Percentiles rank a stretch among this genome's conserved stretches.
Evolutionary conservation across 169 alveolate species (phyloP).

Genomic region (Toxoplasma gondii): DNA sequence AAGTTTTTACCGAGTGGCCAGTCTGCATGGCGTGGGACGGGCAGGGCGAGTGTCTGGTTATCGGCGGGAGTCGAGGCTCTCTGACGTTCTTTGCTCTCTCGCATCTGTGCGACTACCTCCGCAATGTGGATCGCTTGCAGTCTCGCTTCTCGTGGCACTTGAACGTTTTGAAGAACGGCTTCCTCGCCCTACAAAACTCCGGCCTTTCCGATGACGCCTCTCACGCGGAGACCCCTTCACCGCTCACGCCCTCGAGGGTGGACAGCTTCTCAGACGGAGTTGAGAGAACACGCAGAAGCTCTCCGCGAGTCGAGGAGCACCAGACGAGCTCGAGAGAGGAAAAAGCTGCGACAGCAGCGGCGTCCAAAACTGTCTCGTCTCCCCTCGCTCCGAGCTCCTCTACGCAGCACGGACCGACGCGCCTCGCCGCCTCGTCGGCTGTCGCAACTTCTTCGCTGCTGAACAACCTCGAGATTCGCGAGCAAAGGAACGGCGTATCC

Average conservation of each 20-base stretch:
- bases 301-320: no score
- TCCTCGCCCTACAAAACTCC: neutral
- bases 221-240: neutral
- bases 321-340: no score
- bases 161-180: neutral
- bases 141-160: neutral
- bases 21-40: constrained; percentile 47
- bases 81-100: constrained; percentile 37
- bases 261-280: no score
- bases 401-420: no score
- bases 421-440: no score
- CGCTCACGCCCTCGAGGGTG: neutral
- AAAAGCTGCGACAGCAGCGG: no score
- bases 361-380: no score
- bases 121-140: constrained; percentile 8
- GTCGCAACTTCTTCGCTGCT: no score
- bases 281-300: no score
- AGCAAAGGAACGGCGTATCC: no score
- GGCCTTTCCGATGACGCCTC: neutral
- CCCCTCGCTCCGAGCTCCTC: no score
- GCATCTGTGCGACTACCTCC: constrained; percentile 11
- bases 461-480: no score
- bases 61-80: constrained; percentile 50
- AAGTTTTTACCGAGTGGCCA: constrained; percentile 8
- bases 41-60: constrained; percentile 39